phyloP scores from a whole-genome alignment of 495 filamentous ascomycete species.

The Aspergillus steynii region DNA sequence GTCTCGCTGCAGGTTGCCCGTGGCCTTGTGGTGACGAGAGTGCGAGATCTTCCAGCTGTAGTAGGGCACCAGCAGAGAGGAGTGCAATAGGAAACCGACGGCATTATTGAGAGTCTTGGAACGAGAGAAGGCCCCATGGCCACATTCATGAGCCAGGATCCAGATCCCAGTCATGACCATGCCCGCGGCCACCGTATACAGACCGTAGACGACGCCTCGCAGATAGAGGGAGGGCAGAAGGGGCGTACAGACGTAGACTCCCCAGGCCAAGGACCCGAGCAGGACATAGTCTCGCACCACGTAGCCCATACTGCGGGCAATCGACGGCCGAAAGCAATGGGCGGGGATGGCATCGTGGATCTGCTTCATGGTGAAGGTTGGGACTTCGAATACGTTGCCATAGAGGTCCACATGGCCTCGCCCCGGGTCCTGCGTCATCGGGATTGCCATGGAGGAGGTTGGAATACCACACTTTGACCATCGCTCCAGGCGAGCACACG shows the following conservation, averaged over 20 bases:
- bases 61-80: slow-evolving; percentile 64
- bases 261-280: neutral
- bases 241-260: neutral
- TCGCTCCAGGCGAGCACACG: too few relatives aligned
- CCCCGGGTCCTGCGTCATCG: neutral
- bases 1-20: slow-evolving; percentile 57
- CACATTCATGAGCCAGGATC: slow-evolving; percentile 85
- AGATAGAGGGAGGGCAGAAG: neutral
- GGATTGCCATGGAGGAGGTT: neutral
- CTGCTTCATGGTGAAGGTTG: neutral
- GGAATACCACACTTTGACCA: neutral
- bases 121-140: slow-evolving; percentile 70
- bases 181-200: slow-evolving; percentile 65
- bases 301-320: slow-evolving; percentile 67
- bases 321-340: slow-evolving; percentile 66
- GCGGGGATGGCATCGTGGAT: slow-evolving; percentile 68
- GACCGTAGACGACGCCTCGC: slow-evolving; percentile 56
- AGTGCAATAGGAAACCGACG: slow-evolving; percentile 65
- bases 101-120: slow-evolving; percentile 59
- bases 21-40: slow-evolving; percentile 64
- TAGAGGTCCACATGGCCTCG: neutral
- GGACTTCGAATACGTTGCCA: neutral
- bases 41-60: slow-evolving; percentile 75
- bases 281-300: slow-evolving; percentile 29
- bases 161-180: slow-evolving; percentile 77